These are phyloP conservation scores for Neckera pumila DNA, from an alignment of 225 moss, liverwort and hornwort genomes.

Conservation along the genomic window DNA sequence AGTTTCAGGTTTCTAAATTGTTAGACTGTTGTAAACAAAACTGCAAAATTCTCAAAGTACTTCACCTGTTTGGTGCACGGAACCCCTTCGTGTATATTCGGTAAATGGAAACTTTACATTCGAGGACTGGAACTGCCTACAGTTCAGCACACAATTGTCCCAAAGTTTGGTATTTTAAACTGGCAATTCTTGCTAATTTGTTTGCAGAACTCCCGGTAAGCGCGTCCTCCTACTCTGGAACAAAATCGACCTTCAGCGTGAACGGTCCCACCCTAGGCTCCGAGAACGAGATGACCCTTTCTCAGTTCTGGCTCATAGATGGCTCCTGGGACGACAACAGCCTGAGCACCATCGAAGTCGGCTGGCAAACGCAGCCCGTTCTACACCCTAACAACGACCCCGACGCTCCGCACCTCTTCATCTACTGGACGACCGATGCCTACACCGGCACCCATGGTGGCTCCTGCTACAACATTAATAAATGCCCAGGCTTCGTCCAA, in stretches of 20 bases:
- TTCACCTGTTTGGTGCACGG: no score
- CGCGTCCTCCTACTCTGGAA: background rate
- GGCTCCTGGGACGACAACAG: background rate
- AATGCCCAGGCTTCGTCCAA: conserved; percentile 3
- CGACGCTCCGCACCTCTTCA: conserved; percentile 3
- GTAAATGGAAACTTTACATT: background rate
- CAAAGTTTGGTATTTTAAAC: background rate
- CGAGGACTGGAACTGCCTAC: background rate
- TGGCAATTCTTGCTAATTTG: background rate
- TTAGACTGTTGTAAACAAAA: no score
- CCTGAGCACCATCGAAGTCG: conserved; percentile 12
- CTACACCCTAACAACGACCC: background rate
- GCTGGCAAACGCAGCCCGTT: conserved; percentile 3
- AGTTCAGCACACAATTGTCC: background rate
- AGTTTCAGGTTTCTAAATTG: no score
- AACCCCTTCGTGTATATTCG: background rate
- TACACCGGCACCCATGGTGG: background rate
- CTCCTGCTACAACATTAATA: conserved; percentile 1
- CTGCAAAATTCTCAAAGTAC: no score
- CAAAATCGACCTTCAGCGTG: background rate
- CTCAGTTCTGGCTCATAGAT: conserved; percentile 11
- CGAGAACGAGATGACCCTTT: background rate
- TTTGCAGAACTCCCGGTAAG: background rate
- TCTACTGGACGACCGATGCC: conserved; percentile 13
- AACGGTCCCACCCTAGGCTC: background rate